Percentiles rank a stretch among this genome's conserved stretches.
Conservation (phyloP, 495 filamentous ascomycete genomes). For the Neurospora hispaniola region DNA sequence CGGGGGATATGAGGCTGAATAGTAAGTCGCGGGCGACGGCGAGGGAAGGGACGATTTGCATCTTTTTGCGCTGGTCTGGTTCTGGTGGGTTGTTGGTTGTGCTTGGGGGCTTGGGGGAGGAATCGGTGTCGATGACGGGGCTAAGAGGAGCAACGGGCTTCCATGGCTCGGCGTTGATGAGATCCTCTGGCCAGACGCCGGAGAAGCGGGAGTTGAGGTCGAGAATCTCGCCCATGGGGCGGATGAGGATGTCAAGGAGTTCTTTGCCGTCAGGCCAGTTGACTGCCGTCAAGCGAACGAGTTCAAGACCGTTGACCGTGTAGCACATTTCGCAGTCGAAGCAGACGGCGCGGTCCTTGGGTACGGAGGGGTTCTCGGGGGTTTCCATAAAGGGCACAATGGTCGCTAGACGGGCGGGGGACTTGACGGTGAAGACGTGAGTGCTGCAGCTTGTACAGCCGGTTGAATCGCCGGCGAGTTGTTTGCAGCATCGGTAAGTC, state of each 20-base stretch:
- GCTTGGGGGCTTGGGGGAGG: background rate
- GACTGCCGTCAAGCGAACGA: slow-evolving; percentile 78
- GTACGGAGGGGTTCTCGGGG: slow-evolving; percentile 44
- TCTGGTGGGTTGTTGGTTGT: background rate
- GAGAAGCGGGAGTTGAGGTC: slow-evolving; percentile 89
- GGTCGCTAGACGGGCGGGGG: slow-evolving; percentile 62
- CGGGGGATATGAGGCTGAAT: slow-evolving; percentile 55
- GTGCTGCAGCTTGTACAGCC: slow-evolving; percentile 60
- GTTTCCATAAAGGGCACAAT: slow-evolving; percentile 73
- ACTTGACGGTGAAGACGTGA: slow-evolving; percentile 83
- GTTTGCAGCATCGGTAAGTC: slow-evolving; percentile 68
- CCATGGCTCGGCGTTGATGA: slow-evolving; percentile 56
- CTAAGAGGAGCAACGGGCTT: background rate
- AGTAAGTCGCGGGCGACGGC: slow-evolving; percentile 60
- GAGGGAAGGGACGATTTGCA: slow-evolving; percentile 65
- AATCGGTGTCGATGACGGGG: background rate
- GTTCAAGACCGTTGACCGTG: slow-evolving; percentile 73
- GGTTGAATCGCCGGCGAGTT: slow-evolving; percentile 51
- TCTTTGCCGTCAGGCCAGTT: slow-evolving; percentile 71
- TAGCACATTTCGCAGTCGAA: slow-evolving; percentile 99
- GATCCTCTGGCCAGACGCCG: slow-evolving; percentile 67
- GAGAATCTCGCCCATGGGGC: slow-evolving; percentile 70
- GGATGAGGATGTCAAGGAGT: slow-evolving; percentile 76
- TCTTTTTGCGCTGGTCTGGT: slow-evolving; percentile 15
- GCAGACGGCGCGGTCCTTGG: slow-evolving; percentile 45